Conservation (phyloP, 192 early-diverging fungal species). For the Umbelopsis ramanniana region DNA sequence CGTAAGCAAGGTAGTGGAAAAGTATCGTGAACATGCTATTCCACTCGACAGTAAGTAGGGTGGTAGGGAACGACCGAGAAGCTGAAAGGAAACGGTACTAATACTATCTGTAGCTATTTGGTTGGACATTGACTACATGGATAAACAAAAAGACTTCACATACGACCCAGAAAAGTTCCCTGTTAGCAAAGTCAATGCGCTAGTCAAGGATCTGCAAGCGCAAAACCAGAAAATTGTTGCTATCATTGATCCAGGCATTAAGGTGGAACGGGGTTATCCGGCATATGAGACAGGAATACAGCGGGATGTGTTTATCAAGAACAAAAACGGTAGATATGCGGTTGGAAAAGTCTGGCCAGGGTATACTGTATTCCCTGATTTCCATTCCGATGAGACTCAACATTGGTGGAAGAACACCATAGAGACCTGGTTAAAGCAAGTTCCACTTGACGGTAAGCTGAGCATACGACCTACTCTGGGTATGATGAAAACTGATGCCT, state of each 20-base stretch:
- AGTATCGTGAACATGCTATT: conserved; percentile 57
- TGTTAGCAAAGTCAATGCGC: conserved; percentile 44
- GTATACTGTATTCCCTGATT: conserved; percentile 69
- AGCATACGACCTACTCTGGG: no score
- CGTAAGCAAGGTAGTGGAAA: conserved; percentile 56
- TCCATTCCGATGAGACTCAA: conserved; percentile 50
- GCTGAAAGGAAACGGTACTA: not conserved
- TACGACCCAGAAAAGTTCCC: conserved; percentile 62
- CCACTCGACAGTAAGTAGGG: conserved; percentile 49
- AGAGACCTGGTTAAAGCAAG: conserved; percentile 27
- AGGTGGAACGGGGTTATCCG: conserved; percentile 46
- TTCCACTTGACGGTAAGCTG: conserved; percentile 28
- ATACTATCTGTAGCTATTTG: conserved; percentile 2
- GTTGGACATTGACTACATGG: conserved; percentile 72
- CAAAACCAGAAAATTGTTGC: conserved; percentile 59
- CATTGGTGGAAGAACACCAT: conserved; percentile 56
- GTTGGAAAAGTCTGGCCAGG: conserved; percentile 44
- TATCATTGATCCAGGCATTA: conserved; percentile 71
- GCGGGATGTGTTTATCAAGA: conserved; percentile 61
- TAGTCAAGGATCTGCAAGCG: conserved; percentile 47
- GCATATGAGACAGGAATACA: conserved; percentile 55
- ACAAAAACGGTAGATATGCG: conserved; percentile 13
- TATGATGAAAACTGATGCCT: not conserved
- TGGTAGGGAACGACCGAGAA: not conserved
- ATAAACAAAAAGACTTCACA: conserved; percentile 61